Base-by-base conservation (phyloP, 1,139 yeast genomes). In the Yamadazyma diospyri region DNA sequence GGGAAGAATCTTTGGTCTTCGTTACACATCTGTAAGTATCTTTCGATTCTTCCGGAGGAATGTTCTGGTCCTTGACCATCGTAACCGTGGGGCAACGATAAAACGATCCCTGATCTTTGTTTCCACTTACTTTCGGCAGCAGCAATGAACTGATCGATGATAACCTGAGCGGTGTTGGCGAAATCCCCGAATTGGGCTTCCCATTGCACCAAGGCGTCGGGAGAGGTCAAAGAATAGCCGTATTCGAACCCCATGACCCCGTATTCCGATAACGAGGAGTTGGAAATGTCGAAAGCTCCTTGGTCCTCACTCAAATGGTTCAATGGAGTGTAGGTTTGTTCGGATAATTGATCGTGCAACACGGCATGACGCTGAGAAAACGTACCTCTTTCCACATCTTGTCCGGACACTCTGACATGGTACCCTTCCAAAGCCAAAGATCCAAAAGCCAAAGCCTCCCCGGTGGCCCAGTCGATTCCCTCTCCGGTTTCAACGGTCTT, bases 21-120 rank as follows among this genome's bases (percentile, higher is more conserved):
- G 60, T 89, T 92, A 60, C 95, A 83, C 58, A 94, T 69, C 70
- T 86, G 96, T 63, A 94, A 76, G 70, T 88, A 94, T 72, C 99
- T 82, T 72, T 94, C 99, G 40, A 94, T 69, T 76, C 98, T 83
- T 55, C 95, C 97, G 41, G 96, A 86, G 23, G 98, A 92, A 68
- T 94, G 99, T 70, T 94, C 99, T 47, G 98, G 98, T 54, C 99
- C 99, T 72, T 92, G 98, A 49, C 99, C 99, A 63, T 94, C 99
- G 61, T 89, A 94, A 69, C 99, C 99, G 61, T 94, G 99, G 41
- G 99, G 99, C 62, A 94, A 76, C 5, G 97, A 86, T 51, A 94
- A 69, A 31, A 92, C 95, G 46, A 94, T 62, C 59, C 99, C 99
- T 13, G 96, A 85, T 69, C 99, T 85, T 75, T 94, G 98, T 61